Evolutionary conservation across 225 moss, liverwort and hornwort species (phyloP), one percentile per base, ranked within the genome.

Genomic region (Lunularia cruciata): DNA sequence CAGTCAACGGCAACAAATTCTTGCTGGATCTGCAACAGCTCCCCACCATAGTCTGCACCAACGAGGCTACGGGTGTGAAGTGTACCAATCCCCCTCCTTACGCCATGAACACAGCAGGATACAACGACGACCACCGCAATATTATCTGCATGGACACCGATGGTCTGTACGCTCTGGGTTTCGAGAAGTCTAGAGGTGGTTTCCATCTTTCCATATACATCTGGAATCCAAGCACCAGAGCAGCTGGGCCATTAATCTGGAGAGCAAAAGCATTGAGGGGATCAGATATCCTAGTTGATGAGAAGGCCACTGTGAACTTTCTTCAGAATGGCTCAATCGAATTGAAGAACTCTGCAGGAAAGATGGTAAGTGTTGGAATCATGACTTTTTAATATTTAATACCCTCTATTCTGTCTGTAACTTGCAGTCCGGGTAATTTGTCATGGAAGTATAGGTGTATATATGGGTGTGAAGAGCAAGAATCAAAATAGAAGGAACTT

Each of bases 131-230:
- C 4, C 47, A 31, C 28, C 39, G 47, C 4, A 65, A 46, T 30
- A 22, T 65, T 3, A 65, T 65, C 25, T 65, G 37, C 2, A 23
- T 32, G 31, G n/a, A 62, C 9, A 33, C 22, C 37, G 25, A 62
- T 42, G 62, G 62, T 8, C 31, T 32, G 15, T 62, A 62, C 37
- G 62, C 62, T 20, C 42, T 62, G 9, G 62, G 62, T 2, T 39
- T 62, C 15, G 62, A 62, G 38, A 62, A 33, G 37, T 23, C 9
- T 13, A 25, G 18, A 4, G 37, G 10, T 2, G 6, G n/a, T 2
- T 62, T 62, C 62, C 40, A 6, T 23, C 8, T 62, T 8, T 62
- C 62, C 62, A 62, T 62, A 13, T 62, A 62, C 62, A 20, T 6
- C 2, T 62, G 36, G 37, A 62, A 62, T 25, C 20, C 31, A 10